These are phyloP conservation scores for Globisporangium paroecandrum DNA, from an alignment of 352 stramenopile species.

Conservation along the genomic window DNA sequence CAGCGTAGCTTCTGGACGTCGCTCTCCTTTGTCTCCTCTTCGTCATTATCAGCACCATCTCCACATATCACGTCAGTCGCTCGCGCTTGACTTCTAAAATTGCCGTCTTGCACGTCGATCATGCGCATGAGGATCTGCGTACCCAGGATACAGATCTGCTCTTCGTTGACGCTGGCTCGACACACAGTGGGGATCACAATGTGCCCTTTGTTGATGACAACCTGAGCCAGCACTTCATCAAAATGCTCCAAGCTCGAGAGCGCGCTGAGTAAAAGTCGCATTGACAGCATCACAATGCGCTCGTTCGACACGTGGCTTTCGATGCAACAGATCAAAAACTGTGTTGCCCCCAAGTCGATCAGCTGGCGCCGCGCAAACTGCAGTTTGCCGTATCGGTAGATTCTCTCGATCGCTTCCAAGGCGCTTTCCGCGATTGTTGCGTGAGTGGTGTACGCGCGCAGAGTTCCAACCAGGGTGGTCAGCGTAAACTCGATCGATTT, in stretches of 20 bases:
- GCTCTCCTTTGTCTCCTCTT: background rate
- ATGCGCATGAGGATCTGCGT: slow-evolving; percentile 12
- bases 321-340: slow-evolving; percentile 5
- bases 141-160: slow-evolving; percentile 6
- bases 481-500: slow-evolving; percentile 1
- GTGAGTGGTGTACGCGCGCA: background rate
- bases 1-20: background rate
- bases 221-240: background rate
- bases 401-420: slow-evolving; percentile 2
- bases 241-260: slow-evolving; percentile 8
- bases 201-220: slow-evolving; percentile 4
- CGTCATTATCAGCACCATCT: background rate
- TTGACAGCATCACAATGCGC: background rate
- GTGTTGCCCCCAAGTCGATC: background rate
- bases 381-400: background rate
- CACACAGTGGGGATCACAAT: slow-evolving; percentile 3
- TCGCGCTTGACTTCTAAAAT: background rate
- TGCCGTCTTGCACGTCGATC: slow-evolving; percentile 10
- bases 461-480: background rate
- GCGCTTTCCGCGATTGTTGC: background rate
- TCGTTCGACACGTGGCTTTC: slow-evolving; percentile 1
- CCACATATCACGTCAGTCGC: background rate
- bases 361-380: slow-evolving; percentile 6
- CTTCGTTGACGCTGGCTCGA: slow-evolving; percentile 1
- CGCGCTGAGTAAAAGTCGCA: slow-evolving; percentile 2